These are phyloP conservation scores for Scedosporium apiospermum DNA, from an alignment of 2,329 filamentous ascomycete genomes.

Conservation along the genomic window DNA sequence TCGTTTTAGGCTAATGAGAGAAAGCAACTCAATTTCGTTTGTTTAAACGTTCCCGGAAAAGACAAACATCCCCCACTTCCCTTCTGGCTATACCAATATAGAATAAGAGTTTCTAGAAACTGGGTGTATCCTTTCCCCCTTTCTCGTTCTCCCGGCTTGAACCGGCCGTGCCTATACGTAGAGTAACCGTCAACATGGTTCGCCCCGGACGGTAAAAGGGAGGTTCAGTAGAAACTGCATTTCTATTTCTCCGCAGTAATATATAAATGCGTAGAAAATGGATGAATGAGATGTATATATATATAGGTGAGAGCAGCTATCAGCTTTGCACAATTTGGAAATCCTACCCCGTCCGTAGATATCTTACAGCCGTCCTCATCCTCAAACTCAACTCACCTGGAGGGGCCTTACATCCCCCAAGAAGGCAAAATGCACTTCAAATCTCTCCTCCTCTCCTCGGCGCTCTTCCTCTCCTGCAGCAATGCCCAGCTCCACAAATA, in stretches of 20 bases:
- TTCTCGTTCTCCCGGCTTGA: not conserved
- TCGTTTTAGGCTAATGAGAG: too few species aligned
- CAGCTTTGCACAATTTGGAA: too few species aligned
- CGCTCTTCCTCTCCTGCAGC: not conserved
- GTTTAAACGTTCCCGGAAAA: not conserved
- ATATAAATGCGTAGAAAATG: too few species aligned
- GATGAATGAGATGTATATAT: too few species aligned
- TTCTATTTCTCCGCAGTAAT: too few species aligned
- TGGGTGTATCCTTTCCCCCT: not conserved
- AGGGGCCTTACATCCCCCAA: not conserved
- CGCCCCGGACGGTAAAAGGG: too few species aligned
- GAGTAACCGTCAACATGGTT: too few species aligned
- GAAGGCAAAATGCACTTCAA: not conserved
- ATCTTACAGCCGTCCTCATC: too few species aligned
- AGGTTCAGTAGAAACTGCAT: too few species aligned
- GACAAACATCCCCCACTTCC: not conserved
- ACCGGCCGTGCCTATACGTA: not conserved
- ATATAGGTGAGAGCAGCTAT: too few species aligned
- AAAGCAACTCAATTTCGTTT: too few species aligned
- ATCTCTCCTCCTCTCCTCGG: not conserved
- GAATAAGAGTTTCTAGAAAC: not conserved
- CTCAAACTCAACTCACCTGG: not conserved
- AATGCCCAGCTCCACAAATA: conserved; percentile 36
- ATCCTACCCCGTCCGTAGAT: too few species aligned
- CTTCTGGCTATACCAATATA: not conserved